Evolutionary conservation across 2,329 filamentous ascomycete genomes (phyloP).

Genomic region (Teratosphaeria zuluensis): DNA sequence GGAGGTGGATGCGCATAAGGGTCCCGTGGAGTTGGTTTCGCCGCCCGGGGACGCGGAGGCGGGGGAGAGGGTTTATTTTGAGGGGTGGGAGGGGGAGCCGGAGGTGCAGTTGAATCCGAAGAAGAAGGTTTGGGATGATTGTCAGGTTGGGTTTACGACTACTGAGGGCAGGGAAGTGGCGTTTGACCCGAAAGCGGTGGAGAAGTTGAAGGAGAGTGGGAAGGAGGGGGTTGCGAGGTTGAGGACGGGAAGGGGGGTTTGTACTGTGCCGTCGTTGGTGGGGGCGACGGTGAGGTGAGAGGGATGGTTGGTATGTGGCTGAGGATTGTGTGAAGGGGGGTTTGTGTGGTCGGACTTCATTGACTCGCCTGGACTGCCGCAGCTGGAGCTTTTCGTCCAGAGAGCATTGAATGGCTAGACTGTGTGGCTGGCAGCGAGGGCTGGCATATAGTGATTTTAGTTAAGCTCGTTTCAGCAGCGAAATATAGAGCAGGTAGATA

Average conservation of each 20-base stretch:
- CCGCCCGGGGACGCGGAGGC: conserved; percentile 71
- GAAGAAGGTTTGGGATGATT: conserved; percentile 98
- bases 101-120: conserved; percentile 94
- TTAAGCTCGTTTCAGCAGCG: no score
- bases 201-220: conserved; percentile 57
- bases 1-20: conserved; percentile 74
- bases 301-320: no score
- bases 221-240: conserved; percentile 51
- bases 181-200: conserved; percentile 71
- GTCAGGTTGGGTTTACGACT: conserved; percentile 93
- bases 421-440: no score
- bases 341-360: no score
- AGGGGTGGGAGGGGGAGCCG: conserved; percentile 87
- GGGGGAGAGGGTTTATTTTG: conserved; percentile 83
- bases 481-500: no score
- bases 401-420: no score
- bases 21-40: conserved; percentile 82
- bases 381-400: no score
- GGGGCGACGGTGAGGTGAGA: conserved; percentile 70
- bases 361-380: no score
- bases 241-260: conserved; percentile 70
- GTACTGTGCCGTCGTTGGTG: conserved; percentile 72
- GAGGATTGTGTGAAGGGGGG: no score
- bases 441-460: no score
- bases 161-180: conserved; percentile 70